Percentiles rank a stretch among this genome's conserved stretches.
Evolutionary conservation across 208 protist species (phyloP).

Genomic region (Leishmania tarentolae): DNA sequence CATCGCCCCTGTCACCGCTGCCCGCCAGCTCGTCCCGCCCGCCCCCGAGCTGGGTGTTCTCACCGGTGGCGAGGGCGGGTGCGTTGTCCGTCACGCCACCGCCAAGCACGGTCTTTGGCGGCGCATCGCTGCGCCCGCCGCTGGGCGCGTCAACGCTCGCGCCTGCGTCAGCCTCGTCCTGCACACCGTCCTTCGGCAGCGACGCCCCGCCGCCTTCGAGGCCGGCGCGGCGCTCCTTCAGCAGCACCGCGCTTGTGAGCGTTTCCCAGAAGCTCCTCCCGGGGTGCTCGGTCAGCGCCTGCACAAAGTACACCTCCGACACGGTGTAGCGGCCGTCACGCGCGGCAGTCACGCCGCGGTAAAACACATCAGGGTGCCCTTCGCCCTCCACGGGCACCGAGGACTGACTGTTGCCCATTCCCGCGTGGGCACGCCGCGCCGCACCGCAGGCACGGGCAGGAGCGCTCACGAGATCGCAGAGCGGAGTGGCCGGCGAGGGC

Average conservation of each 20-base stretch:
- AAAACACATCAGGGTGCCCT: conserved; percentile 19
- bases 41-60: neutral
- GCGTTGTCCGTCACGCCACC: neutral
- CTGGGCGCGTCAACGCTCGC: neutral
- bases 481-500: neutral
- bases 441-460: neutral
- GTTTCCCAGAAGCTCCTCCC: conserved; percentile 15
- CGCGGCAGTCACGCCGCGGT: conserved; percentile 15
- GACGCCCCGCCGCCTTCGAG: neutral
- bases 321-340: conserved; percentile 15
- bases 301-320: conserved; percentile 32
- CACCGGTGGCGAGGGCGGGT: neutral
- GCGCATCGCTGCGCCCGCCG: neutral
- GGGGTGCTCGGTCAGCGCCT: conserved; percentile 19
- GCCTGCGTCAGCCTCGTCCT: neutral
- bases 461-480: neutral
- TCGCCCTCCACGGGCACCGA: conserved; percentile 4
- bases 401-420: conserved; percentile 2
- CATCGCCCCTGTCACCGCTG: neutral
- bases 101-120: neutral
- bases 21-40: neutral
- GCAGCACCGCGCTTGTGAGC: conserved; percentile 3
- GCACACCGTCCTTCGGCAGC: neutral
- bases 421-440: neutral
- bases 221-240: neutral